Percentiles rank a stretch among this genome's conserved stretches.
These are phyloP conservation scores for Penicillium steckii DNA, from an alignment of 495 filamentous ascomycete genomes.

Conservation along the genomic window DNA sequence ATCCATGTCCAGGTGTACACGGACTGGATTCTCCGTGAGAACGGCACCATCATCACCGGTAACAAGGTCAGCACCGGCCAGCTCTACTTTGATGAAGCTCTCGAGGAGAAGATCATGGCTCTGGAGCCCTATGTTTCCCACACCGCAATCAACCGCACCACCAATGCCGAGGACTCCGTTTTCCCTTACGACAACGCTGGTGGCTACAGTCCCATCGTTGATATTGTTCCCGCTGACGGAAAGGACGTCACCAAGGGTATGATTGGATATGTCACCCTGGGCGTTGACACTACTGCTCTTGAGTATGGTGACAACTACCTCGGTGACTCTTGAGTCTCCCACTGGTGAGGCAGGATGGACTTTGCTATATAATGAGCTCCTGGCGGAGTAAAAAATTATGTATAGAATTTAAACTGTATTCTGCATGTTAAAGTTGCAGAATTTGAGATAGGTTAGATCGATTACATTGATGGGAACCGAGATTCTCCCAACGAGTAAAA, in stretches of 20 bases:
- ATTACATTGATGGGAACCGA: no score
- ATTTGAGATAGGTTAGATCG: no score
- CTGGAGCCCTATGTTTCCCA: conserved; percentile 53
- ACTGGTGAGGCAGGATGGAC: no score
- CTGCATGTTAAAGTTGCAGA: no score
- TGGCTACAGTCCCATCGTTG: conserved; percentile 47
- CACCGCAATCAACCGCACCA: conserved; percentile 36
- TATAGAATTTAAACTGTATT: no score
- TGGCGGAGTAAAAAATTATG: no score
- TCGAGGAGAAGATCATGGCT: conserved; percentile 43
- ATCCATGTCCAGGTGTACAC: conserved; percentile 31
- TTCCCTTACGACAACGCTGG: conserved; percentile 33
- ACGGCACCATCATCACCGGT: conserved; percentile 20
- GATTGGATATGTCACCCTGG: conserved; percentile 34
- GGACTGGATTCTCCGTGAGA: conserved; percentile 20
- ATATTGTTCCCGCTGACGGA: conserved; percentile 49
- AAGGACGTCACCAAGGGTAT: conserved; percentile 46
- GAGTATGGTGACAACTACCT: conserved; percentile 4
- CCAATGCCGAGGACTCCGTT: conserved; percentile 48
- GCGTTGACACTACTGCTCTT: conserved; percentile 15
- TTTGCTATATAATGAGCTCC: no score
- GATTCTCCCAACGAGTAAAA: no score
- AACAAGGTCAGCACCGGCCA: conserved; percentile 44
- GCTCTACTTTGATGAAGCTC: conserved; percentile 53
- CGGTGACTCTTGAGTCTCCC: no score